Evolutionary conservation across 805 yeast genomes (phyloP).

Genomic region (Starmerella bombicola): DNA sequence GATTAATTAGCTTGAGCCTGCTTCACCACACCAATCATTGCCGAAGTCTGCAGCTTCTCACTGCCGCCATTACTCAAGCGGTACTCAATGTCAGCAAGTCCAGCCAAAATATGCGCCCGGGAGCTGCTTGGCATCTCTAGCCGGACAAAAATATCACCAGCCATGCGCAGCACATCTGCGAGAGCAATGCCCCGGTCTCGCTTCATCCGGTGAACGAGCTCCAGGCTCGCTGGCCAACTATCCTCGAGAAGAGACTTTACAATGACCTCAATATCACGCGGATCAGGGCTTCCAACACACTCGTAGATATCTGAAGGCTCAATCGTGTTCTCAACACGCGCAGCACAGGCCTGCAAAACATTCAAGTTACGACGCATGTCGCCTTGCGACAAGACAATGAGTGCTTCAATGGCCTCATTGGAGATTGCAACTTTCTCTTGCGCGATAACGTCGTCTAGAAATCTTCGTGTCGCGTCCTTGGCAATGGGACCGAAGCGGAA

Average conservation of each 20-base stretch:
- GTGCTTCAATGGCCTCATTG: constrained; percentile 48
- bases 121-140: constrained; percentile 53
- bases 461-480: constrained; percentile 50
- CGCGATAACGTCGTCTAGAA: constrained; percentile 56
- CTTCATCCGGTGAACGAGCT: constrained; percentile 54
- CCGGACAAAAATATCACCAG: constrained; percentile 55
- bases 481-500: constrained; percentile 82
- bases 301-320: constrained; percentile 71
- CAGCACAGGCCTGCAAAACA: constrained; percentile 86
- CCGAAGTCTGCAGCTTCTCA: constrained; percentile 80
- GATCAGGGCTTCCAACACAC: constrained; percentile 92
- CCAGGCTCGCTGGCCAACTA: constrained; percentile 71
- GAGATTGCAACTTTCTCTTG: constrained; percentile 51
- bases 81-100: constrained; percentile 79
- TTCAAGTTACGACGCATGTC: constrained; percentile 94
- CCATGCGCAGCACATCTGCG: constrained; percentile 68
- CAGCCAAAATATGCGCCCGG: constrained; percentile 51
- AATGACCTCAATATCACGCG: constrained; percentile 64
- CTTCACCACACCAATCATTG: constrained; percentile 66
- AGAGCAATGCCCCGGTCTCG: constrained; percentile 74
- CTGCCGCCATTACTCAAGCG: constrained; percentile 86
- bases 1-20: no score
- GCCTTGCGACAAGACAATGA: constrained; percentile 68
- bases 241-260: constrained; percentile 69
- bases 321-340: constrained; percentile 53